These are phyloP conservation scores for Alternaria triticimaculans DNA, from an alignment of 2,329 filamentous ascomycete genomes.

Conservation along the genomic window DNA sequence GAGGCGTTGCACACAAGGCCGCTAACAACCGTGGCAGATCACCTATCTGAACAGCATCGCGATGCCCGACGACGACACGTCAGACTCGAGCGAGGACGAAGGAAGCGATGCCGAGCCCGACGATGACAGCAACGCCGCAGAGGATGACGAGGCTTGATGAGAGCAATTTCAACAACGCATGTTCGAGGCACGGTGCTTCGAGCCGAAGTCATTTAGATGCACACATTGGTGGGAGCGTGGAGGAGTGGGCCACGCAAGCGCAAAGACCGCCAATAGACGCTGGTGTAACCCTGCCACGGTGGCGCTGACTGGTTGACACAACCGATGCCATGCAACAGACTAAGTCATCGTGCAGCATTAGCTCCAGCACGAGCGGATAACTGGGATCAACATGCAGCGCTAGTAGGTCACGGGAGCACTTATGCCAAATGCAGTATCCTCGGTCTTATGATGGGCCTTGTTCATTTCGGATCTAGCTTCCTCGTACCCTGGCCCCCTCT, in stretches of 20 bases:
- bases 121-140: constrained; percentile 12
- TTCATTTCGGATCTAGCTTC: constrained; percentile 3
- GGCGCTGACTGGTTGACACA: constrained; percentile 23
- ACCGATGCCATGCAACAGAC: constrained; percentile 22
- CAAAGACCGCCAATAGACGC: constrained; percentile 34
- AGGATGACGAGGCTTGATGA: constrained; percentile 21
- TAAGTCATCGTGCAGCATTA: constrained; percentile 19
- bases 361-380: background rate
- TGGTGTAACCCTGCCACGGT: constrained; percentile 20
- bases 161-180: constrained; percentile 16
- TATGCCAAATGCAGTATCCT: background rate
- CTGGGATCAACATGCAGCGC: constrained; percentile 19
- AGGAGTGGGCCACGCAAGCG: constrained; percentile 23
- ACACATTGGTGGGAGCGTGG: constrained; percentile 14
- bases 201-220: constrained; percentile 8
- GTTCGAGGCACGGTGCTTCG: constrained; percentile 25
- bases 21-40: constrained; percentile 50
- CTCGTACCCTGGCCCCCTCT: constrained; percentile 24
- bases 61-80: constrained; percentile 54
- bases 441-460: background rate
- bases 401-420: constrained; percentile 16
- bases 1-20: constrained; percentile 3
- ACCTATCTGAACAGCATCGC: constrained; percentile 59
- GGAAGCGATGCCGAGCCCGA: constrained; percentile 28
- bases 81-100: constrained; percentile 38